These are phyloP conservation scores for Elaeis oleifera DNA, from an alignment of 202 grass and related monocot genomes.

Conservation along the genomic window DNA sequence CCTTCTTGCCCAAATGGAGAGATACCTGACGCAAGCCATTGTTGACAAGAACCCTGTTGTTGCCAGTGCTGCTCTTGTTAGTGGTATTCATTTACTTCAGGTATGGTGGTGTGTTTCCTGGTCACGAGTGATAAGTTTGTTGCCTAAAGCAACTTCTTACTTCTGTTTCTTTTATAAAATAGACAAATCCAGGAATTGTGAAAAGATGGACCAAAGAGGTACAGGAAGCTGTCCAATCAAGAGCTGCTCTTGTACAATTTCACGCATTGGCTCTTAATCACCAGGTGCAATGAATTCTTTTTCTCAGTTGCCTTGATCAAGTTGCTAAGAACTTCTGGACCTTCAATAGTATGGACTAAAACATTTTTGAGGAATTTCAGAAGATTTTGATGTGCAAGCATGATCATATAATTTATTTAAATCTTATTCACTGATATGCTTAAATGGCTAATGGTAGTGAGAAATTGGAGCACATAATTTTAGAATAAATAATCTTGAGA, in stretches of 20 bases:
- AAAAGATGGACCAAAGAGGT: slow-evolving; percentile 99
- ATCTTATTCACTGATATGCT: no score
- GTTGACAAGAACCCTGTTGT: slow-evolving; percentile 99
- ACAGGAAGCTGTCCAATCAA: slow-evolving; percentile 96
- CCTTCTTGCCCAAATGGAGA: slow-evolving; percentile 96
- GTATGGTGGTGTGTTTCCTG: slow-evolving; percentile 25
- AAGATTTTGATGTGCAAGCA: no score
- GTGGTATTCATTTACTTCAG: slow-evolving; percentile 96
- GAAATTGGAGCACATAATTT: no score
- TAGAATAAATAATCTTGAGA: no score
- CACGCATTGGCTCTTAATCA: slow-evolving; percentile 93
- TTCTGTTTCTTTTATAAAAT: slow-evolving; percentile 9
- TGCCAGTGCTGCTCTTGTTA: slow-evolving; percentile 94
- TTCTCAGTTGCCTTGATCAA: no score
- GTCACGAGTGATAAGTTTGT: slow-evolving; percentile 6
- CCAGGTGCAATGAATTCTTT: slow-evolving; percentile 36
- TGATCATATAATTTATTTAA: no score
- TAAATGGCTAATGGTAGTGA: no score
- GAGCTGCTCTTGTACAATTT: slow-evolving; percentile 88
- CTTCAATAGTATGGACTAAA: no score
- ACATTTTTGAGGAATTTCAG: no score
- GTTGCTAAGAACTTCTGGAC: no score
- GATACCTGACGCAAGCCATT: slow-evolving; percentile 96
- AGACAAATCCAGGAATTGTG: slow-evolving; percentile 93
- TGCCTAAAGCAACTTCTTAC: no score